A percentile compares a stretch with the other conserved stretches of the same genome.
These are phyloP conservation scores for Lippia alba DNA, from an alignment of 305 asterid species.

Conservation along the genomic window DNA sequence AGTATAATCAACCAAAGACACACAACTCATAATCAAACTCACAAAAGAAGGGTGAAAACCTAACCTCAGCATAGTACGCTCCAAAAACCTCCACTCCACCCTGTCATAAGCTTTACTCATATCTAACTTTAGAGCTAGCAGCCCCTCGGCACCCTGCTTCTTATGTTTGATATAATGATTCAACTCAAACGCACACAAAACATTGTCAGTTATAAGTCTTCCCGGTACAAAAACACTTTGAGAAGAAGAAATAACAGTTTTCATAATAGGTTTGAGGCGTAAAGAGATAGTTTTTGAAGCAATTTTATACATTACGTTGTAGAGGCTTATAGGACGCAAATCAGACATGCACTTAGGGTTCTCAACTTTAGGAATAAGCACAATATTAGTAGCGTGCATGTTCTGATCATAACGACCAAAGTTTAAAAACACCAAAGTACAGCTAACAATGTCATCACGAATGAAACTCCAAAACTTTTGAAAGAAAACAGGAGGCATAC, in stretches of 20 bases:
- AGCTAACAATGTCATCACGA: not conserved
- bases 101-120: not conserved
- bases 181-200: too few relatives aligned
- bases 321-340: not conserved
- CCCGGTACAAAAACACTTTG: not conserved
- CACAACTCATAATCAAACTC: too few relatives aligned
- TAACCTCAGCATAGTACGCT: not conserved
- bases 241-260: not conserved
- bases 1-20: too few relatives aligned
- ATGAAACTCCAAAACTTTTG: not conserved
- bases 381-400: not conserved
- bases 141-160: too few relatives aligned
- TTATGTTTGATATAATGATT: too few relatives aligned
- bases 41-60: not conserved
- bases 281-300: not conserved
- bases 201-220: too few relatives aligned
- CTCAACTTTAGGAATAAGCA: not conserved
- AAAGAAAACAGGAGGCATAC: not conserved
- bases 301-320: not conserved
- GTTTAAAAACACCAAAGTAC: not conserved
- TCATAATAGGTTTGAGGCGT: not conserved
- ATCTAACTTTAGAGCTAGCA: not conserved
- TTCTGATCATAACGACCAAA: not conserved
- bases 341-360: not conserved
- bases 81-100: not conserved